Conservation (phyloP, 495 filamentous ascomycete genomes). For the Aspergillus conjunctus region DNA sequence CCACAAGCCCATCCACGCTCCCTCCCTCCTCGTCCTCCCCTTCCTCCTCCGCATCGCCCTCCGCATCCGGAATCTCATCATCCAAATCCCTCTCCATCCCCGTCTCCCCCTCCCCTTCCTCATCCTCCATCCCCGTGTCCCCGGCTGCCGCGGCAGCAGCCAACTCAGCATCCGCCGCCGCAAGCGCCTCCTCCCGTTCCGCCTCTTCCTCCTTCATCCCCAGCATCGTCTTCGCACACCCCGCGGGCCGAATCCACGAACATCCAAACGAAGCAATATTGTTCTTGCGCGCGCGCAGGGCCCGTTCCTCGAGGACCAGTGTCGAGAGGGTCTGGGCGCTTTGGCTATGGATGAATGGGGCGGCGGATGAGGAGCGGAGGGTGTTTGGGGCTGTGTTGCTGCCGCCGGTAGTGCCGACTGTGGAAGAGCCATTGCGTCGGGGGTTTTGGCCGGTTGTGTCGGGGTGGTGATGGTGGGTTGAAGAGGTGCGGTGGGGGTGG, state of each 20-base stretch:
- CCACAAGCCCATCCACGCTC: slow-evolving; percentile 39
- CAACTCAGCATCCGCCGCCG: slow-evolving; percentile 66
- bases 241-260: slow-evolving; percentile 78
- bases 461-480: slow-evolving; percentile 21
- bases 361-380: slow-evolving; percentile 38
- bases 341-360: slow-evolving; percentile 27
- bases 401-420: neutral
- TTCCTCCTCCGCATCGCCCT: slow-evolving; percentile 3
- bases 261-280: slow-evolving; percentile 75
- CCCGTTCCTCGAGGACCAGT: slow-evolving; percentile 67
- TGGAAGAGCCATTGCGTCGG: slow-evolving; percentile 8
- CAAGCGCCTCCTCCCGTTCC: slow-evolving; percentile 78
- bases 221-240: slow-evolving; percentile 73
- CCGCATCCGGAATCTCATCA: slow-evolving; percentile 50
- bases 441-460: slow-evolving; percentile 22
- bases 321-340: slow-evolving; percentile 53
- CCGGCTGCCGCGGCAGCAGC: slow-evolving; percentile 49
- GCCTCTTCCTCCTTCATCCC: slow-evolving; percentile 76
- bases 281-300: slow-evolving; percentile 65
- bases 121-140: slow-evolving; percentile 32
- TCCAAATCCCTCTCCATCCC: slow-evolving; percentile 52
- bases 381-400: neutral
- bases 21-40: slow-evolving; percentile 15
- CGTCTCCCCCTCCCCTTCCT: slow-evolving; percentile 33
- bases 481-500: slow-evolving; percentile 30